phyloP scores from a whole-genome alignment of 768 basidiomycete species.

The Lactifluus piperatus region DNA sequence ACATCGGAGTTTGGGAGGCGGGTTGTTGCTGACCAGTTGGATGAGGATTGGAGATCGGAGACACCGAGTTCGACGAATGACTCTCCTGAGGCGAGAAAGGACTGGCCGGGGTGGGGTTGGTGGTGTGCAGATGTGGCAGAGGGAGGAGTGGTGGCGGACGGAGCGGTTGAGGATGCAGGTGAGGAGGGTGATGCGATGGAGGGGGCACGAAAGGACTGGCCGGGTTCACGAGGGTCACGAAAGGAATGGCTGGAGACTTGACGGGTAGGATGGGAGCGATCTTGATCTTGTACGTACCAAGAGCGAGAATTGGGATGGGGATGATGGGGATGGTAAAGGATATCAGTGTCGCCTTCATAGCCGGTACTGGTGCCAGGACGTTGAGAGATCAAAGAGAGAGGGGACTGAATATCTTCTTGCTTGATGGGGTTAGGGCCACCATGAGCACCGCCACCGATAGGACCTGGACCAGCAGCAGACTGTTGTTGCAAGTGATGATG shows the following conservation, averaged over 20 bases:
- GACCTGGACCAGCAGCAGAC: neutral
- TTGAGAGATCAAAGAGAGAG: conserved; percentile 30
- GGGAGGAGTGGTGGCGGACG: conserved; percentile 20
- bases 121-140: conserved; percentile 25
- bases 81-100: conserved; percentile 56
- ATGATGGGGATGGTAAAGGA: conserved; percentile 25
- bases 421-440: conserved; percentile 30
- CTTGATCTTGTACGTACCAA: conserved; percentile 37
- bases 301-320: conserved; percentile 21
- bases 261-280: conserved; percentile 30
- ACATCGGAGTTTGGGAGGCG: conserved; percentile 27
- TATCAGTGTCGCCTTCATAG: conserved; percentile 44
- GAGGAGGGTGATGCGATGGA: conserved; percentile 34
- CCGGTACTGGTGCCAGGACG: conserved; percentile 70
- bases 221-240: conserved; percentile 68
- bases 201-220: conserved; percentile 76
- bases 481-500: conserved; percentile 16
- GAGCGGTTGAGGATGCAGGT: conserved; percentile 25
- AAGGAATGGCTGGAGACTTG: conserved; percentile 53
- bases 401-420: conserved; percentile 32
- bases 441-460: neutral
- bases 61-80: conserved; percentile 37
- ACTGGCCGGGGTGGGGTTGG: conserved; percentile 38
- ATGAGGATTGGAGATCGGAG: conserved; percentile 27
- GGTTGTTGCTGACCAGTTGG: conserved; percentile 19